These are phyloP conservation scores for Colletotrichum incanum DNA, from an alignment of 2,329 filamentous ascomycete species.

Conservation along the genomic window DNA sequence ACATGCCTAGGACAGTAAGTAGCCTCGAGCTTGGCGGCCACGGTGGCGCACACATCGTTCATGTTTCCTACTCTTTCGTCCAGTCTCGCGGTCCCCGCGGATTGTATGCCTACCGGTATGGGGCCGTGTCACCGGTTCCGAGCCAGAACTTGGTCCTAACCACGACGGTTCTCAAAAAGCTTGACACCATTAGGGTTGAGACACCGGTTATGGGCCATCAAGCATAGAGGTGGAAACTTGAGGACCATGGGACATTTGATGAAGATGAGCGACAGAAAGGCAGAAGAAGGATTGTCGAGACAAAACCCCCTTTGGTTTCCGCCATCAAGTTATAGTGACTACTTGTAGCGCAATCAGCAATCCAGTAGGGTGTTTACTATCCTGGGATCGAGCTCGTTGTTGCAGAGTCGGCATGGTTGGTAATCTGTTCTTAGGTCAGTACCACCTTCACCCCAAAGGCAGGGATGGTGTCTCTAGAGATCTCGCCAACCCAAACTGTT, in stretches of 20 bases:
- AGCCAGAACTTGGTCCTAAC: background rate
- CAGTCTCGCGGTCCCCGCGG: slow-evolving; percentile 1
- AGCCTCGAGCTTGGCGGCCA: background rate
- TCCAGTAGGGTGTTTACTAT: no score
- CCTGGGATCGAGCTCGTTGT: background rate
- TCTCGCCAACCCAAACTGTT: background rate
- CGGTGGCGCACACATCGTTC: background rate
- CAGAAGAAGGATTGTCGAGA: background rate
- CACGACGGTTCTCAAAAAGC: background rate
- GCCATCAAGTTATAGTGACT: background rate
- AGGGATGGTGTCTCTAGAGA: background rate
- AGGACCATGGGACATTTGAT: background rate
- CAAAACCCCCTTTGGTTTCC: no score
- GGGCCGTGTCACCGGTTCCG: background rate
- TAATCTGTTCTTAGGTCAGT: background rate
- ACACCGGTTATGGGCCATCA: background rate
- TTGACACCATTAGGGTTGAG: background rate
- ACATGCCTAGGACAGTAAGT: slow-evolving; percentile 1
- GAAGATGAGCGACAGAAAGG: background rate
- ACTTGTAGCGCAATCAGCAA: background rate
- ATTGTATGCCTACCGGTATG: background rate
- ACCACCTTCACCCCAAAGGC: no score
- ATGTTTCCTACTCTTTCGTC: background rate
- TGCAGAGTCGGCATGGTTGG: no score
- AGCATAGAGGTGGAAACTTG: background rate